Evolutionary conservation across 2,329 filamentous ascomycete genomes (phyloP).

Genomic region (Diaporthe australafricana): DNA sequence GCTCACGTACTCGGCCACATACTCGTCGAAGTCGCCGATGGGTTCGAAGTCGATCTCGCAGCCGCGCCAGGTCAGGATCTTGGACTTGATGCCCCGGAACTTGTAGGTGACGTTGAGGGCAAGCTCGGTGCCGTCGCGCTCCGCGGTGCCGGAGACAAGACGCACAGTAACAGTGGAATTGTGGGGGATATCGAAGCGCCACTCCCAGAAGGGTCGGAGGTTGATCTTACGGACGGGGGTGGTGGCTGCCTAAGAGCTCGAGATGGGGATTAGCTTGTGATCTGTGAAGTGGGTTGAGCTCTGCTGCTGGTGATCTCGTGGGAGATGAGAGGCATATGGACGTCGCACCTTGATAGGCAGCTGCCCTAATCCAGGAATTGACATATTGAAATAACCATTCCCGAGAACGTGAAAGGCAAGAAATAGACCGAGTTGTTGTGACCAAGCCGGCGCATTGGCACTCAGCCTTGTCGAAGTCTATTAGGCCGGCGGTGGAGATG

Average conservation of each 20-base stretch:
- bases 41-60: constrained; percentile 85
- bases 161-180: constrained; percentile 60
- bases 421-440: neutral
- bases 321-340: neutral
- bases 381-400: constrained; percentile 61
- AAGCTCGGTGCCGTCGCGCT: constrained; percentile 95
- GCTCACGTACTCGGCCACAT: constrained; percentile 71
- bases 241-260: constrained; percentile 46
- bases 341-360: constrained; percentile 67
- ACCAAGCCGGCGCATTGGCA: constrained; percentile 4
- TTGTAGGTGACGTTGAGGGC: constrained; percentile 83
- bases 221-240: constrained; percentile 58
- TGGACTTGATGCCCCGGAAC: constrained; percentile 85
- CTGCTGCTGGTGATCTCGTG: neutral
- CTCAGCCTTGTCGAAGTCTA: constrained; percentile 33
- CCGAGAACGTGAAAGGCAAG: constrained; percentile 32
- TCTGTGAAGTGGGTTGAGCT: neutral
- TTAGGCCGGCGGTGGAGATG: constrained; percentile 10
- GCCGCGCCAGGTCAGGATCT: constrained; percentile 92
- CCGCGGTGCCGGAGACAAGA: constrained; percentile 84
- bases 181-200: constrained; percentile 79
- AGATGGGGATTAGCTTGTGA: neutral
- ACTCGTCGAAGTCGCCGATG: constrained; percentile 64
- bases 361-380: constrained; percentile 79
- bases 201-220: constrained; percentile 77